Percentiles rank a stretch among this genome's conserved stretches.
phyloP scores from a whole-genome alignment of 805 yeast species.

The Candida tammaniensis region DNA sequence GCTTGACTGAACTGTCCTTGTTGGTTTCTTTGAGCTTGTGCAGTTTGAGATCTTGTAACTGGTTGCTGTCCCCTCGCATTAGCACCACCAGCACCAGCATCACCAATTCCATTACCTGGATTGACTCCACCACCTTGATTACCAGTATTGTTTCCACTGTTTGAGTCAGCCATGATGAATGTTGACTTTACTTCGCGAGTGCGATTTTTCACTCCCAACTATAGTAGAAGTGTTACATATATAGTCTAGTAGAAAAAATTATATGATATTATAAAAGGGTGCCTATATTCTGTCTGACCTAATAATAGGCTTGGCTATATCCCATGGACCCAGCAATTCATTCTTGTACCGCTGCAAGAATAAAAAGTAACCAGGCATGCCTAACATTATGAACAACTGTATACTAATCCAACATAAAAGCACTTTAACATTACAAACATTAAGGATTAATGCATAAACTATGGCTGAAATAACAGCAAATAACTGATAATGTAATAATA shows the following conservation, averaged over 20 bases:
- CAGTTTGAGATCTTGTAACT: constrained; percentile 15
- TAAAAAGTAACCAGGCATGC: constrained; percentile 70
- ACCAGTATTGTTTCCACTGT: background rate
- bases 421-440: constrained; percentile 21
- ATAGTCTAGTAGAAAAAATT: too few relatives aligned
- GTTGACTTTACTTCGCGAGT: too few relatives aligned
- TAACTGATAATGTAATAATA: constrained; percentile 16
- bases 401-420: constrained; percentile 49
- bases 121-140: background rate
- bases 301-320: constrained; percentile 65
- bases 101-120: background rate
- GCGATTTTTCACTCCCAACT: background rate
- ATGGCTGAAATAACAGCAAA: constrained; percentile 20
- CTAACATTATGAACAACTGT: constrained; percentile 47
- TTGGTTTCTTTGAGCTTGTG: constrained; percentile 14
- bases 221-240: too few relatives aligned
- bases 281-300: too few relatives aligned
- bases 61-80: constrained; percentile 6
- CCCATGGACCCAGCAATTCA: constrained; percentile 93
- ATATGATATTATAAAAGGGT: too few relatives aligned
- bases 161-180: too few relatives aligned
- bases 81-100: background rate
- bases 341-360: constrained; percentile 75
- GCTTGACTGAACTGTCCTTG: constrained; percentile 66
- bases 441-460: constrained; percentile 25